These are phyloP conservation scores for Amaranthus tricolor DNA, from an alignment of 179 eudicot species.

Conservation along the genomic window DNA sequence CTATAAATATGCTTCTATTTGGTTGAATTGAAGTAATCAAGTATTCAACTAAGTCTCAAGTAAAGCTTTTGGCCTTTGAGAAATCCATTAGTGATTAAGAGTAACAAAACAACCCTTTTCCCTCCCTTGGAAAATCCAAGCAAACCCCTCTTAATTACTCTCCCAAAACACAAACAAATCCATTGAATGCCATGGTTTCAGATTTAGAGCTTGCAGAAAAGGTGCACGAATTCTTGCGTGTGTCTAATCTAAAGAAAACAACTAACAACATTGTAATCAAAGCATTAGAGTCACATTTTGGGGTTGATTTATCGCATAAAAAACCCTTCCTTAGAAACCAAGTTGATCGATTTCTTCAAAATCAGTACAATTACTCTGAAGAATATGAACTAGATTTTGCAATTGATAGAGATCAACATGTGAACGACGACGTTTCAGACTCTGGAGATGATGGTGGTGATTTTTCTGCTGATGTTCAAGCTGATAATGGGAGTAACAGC, in stretches of 20 bases:
- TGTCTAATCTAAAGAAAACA: slow-evolving; percentile 70
- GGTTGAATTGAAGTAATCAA: too few species aligned
- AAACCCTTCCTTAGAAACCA: slow-evolving; percentile 66
- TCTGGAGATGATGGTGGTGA: slow-evolving; percentile 28
- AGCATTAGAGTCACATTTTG: slow-evolving; percentile 67
- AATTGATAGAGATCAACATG: background rate
- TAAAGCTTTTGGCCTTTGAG: too few species aligned
- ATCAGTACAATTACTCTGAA: slow-evolving; percentile 35
- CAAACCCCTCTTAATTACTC: too few species aligned
- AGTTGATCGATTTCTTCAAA: slow-evolving; percentile 61
- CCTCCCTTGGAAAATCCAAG: too few species aligned
- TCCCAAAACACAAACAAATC: too few species aligned
- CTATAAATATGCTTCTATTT: too few species aligned
- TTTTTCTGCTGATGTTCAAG: background rate
- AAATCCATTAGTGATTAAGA: too few species aligned
- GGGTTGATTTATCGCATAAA: slow-evolving; percentile 66
- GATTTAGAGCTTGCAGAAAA: slow-evolving; percentile 58
- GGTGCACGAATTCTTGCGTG: slow-evolving; percentile 46
- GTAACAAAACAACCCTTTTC: too few species aligned
- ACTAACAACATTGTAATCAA: slow-evolving; percentile 60
- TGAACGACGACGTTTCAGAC: slow-evolving; percentile 30
- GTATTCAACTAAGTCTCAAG: too few species aligned
- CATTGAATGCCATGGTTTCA: slow-evolving; percentile 42
- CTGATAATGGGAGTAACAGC: slow-evolving; percentile 14
- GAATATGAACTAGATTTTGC: slow-evolving; percentile 9